Evolutionary conservation across 1,284 basidiomycete genomes (phyloP).

Genomic region (Ganoderma meredithae): DNA sequence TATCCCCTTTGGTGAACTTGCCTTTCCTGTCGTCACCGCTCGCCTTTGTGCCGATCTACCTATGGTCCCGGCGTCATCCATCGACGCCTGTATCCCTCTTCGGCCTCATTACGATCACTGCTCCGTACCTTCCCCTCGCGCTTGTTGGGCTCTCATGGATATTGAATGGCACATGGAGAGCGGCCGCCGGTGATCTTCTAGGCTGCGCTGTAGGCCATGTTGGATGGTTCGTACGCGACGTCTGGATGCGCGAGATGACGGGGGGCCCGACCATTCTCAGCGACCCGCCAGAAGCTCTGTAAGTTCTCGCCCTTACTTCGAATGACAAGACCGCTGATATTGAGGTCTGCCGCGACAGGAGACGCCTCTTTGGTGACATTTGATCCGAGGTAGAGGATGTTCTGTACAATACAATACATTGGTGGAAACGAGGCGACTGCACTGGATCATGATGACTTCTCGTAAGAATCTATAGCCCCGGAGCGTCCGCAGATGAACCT

Average conservation of each 20-base stretch:
- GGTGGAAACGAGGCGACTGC: conserved; percentile 2
- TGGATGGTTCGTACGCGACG: conserved; percentile 93
- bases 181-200: conserved; percentile 85
- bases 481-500: too few relatives aligned
- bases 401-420: conserved; percentile 8
- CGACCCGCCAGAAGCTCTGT: conserved; percentile 83
- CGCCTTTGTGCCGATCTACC: conserved; percentile 94
- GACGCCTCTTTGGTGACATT: conserved; percentile 69
- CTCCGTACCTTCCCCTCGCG: conserved; percentile 93
- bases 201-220: conserved; percentile 92
- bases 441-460: too few relatives aligned
- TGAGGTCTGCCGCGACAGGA: conserved; percentile 48
- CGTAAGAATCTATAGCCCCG: too few relatives aligned
- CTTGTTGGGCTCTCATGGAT: conserved; percentile 92
- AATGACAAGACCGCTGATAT: conserved; percentile 12
- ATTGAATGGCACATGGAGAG: conserved; percentile 86
- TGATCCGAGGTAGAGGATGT: conserved; percentile 29
- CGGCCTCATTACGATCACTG: conserved; percentile 92
- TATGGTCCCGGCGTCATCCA: conserved; percentile 96
- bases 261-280: conserved; percentile 80
- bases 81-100: conserved; percentile 95
- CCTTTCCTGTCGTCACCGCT: conserved; percentile 91
- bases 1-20: conserved; percentile 88
- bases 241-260: conserved; percentile 93
- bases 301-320: conserved; percentile 47